Conservation (phyloP, 2,329 filamentous ascomycete genomes). For the Hypoxylon sp. region DNA sequence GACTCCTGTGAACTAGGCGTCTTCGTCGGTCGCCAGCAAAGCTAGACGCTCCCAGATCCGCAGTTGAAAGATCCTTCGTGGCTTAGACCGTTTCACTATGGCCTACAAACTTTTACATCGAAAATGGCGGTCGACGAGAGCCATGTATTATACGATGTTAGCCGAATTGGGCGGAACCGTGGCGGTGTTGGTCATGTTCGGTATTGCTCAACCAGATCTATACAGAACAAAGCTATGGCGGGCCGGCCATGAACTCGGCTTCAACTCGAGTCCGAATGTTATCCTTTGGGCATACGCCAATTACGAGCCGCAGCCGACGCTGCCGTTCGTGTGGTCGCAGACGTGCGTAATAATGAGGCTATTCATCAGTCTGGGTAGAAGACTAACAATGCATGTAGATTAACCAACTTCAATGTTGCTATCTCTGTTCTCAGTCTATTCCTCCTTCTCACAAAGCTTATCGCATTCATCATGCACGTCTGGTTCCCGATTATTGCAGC, state of each 20-base stretch:
- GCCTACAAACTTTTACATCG: conserved; percentile 71
- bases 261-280: conserved; percentile 80
- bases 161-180: conserved; percentile 77
- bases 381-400: conserved; percentile 61
- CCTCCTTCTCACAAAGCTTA: conserved; percentile 78
- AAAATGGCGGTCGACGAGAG: conserved; percentile 70
- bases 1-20: conserved; percentile 22
- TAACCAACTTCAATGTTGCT: conserved; percentile 82
- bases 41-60: conserved; percentile 29
- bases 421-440: conserved; percentile 84
- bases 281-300: conserved; percentile 82
- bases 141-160: conserved; percentile 74
- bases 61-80: conserved; percentile 34
- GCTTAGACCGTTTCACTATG: conserved; percentile 53
- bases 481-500: conserved; percentile 77
- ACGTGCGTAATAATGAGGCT: conserved; percentile 67
- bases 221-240: conserved; percentile 81
- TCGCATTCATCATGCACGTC: conserved; percentile 78
- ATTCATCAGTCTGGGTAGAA: not conserved
- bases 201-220: conserved; percentile 79
- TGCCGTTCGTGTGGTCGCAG: conserved; percentile 80
- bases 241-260: conserved; percentile 77
- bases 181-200: conserved; percentile 77
- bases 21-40: conserved; percentile 20
- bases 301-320: conserved; percentile 71